A percentile compares a stretch with the other conserved stretches of the same genome.
phyloP scores from a whole-genome alignment of 139 green algal genomes.

The Coelastrella sp. region DNA sequence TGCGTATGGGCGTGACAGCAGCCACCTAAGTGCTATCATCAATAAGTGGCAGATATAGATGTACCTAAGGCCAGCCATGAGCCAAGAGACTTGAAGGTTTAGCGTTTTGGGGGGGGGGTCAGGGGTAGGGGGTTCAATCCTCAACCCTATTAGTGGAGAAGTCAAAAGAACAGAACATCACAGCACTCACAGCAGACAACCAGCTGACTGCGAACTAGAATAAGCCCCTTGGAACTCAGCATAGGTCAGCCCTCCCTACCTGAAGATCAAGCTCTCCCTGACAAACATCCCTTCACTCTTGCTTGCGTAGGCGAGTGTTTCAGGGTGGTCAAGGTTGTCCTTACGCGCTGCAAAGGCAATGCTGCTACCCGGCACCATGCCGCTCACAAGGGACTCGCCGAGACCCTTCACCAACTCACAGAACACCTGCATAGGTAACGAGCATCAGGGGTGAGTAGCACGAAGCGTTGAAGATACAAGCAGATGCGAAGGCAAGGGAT shows the following conservation, averaged over 20 bases:
- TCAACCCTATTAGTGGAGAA: too few species aligned
- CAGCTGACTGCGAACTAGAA: background rate
- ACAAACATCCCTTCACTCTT: conserved; percentile 96
- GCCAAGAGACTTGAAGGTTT: too few species aligned
- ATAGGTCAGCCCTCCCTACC: conserved; percentile 49
- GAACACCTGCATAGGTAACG: conserved; percentile 85
- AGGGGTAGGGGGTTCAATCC: background rate
- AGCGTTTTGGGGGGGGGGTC: background rate
- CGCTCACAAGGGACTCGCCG: conserved; percentile 92
- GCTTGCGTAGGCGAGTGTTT: conserved; percentile 88
- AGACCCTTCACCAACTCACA: conserved; percentile 96
- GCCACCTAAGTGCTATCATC: too few species aligned
- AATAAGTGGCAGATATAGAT: too few species aligned
- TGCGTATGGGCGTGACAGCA: too few species aligned
- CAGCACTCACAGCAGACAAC: background rate
- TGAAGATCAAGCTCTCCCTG: conserved; percentile 92
- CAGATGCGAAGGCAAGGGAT: background rate
- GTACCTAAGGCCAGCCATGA: too few species aligned
- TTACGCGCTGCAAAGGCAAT: conserved; percentile 89
- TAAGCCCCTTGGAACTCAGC: background rate
- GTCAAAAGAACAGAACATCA: too few species aligned
- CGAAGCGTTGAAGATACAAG: background rate
- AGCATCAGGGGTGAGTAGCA: background rate
- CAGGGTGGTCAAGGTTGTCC: conserved; percentile 76
- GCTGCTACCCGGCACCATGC: conserved; percentile 92